Conservation (phyloP, 345 rosid species). For the Boechera divaricarpa region DNA sequence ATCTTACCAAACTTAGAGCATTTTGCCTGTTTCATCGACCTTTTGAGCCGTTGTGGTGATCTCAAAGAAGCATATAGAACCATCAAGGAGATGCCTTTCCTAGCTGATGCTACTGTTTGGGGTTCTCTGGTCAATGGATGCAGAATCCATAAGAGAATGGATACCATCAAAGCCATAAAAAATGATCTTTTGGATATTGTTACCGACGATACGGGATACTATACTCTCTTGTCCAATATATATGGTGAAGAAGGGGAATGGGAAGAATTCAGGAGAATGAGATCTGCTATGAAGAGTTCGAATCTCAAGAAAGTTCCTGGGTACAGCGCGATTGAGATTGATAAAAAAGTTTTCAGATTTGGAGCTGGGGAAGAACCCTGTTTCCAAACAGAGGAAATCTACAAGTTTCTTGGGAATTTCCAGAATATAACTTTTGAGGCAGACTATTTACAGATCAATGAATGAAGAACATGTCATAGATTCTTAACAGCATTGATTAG, state of each 20-base stretch:
- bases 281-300: slow-evolving; percentile 50
- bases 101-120: slow-evolving; percentile 71
- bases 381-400: slow-evolving; percentile 35
- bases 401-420: slow-evolving; percentile 37
- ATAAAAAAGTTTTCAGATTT: slow-evolving; percentile 42
- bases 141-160: slow-evolving; percentile 71
- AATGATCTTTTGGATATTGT: slow-evolving; percentile 49
- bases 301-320: slow-evolving; percentile 74
- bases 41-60: slow-evolving; percentile 81
- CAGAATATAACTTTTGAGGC: slow-evolving; percentile 33
- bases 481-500: slow-evolving; percentile 2
- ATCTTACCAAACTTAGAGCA: slow-evolving; percentile 73
- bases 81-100: slow-evolving; percentile 68
- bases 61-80: slow-evolving; percentile 65
- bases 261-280: slow-evolving; percentile 60
- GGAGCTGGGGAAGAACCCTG: slow-evolving; percentile 44
- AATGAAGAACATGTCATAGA: slow-evolving; percentile 20
- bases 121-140: slow-evolving; percentile 80
- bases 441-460: slow-evolving; percentile 15
- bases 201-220: slow-evolving; percentile 70
- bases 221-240: slow-evolving; percentile 69
- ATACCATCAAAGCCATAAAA: slow-evolving; percentile 60
- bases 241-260: slow-evolving; percentile 83
- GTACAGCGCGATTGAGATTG: slow-evolving; percentile 52
- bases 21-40: slow-evolving; percentile 79